Evolutionary conservation across 164 flowering plant species (phyloP).

Genomic region (Berberis thunbergii): DNA sequence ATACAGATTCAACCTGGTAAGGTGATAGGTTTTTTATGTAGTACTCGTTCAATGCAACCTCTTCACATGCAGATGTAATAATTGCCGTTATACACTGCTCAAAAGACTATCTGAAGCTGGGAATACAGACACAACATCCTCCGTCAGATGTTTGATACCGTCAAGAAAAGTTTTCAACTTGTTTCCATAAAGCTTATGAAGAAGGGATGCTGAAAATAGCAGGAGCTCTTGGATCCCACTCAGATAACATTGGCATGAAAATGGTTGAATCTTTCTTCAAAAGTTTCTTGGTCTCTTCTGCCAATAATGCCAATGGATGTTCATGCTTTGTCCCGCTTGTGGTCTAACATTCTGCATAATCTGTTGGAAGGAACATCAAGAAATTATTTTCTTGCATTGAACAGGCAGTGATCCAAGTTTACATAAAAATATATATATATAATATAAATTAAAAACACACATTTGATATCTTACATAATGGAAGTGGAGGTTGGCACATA

Average conservation of each 20-base stretch:
- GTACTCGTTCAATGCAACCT: conserved; percentile 48
- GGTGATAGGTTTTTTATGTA: conserved; percentile 36
- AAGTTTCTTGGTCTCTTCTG: conserved; percentile 69
- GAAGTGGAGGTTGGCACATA: too few relatives aligned
- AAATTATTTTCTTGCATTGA: neutral
- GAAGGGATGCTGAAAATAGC: conserved; percentile 65
- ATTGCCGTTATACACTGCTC: conserved; percentile 60
- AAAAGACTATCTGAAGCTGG: conserved; percentile 79
- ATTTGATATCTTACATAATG: too few relatives aligned
- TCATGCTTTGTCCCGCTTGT: conserved; percentile 41
- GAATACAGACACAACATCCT: conserved; percentile 86
- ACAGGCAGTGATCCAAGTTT: too few relatives aligned
- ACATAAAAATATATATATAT: too few relatives aligned
- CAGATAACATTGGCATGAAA: conserved; percentile 65
- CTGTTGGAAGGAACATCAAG: conserved; percentile 28
- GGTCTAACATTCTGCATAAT: conserved; percentile 45
- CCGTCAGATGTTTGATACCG: conserved; percentile 80
- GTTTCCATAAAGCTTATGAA: conserved; percentile 84
- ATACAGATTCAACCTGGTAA: conserved; percentile 77
- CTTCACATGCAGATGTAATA: conserved; percentile 51
- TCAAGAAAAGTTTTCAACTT: conserved; percentile 93
- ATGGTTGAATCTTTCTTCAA: conserved; percentile 52
- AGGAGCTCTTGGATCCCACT: conserved; percentile 67
- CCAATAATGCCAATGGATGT: conserved; percentile 77
- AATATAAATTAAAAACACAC: too few relatives aligned